Conservation (phyloP, 768 basidiomycete species). For the Lactifluus rugatus region DNA sequence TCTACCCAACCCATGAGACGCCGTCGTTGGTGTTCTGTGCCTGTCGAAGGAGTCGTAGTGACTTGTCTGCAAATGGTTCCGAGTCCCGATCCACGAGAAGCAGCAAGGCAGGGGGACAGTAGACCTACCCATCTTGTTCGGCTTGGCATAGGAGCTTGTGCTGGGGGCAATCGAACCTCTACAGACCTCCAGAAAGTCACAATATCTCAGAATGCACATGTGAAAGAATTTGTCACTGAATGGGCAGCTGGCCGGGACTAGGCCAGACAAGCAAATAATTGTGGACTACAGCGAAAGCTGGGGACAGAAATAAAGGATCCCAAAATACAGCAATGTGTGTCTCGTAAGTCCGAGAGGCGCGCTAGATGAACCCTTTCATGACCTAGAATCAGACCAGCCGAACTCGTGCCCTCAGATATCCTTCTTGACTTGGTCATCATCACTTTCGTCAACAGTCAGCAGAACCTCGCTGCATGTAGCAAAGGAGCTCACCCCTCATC, state of each 20-base stretch:
- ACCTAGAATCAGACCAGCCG: neutral
- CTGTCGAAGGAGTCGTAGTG: no score
- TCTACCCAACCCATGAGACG: no score
- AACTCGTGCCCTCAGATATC: constrained; percentile 21
- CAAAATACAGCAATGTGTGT: constrained; percentile 2
- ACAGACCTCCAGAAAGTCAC: neutral
- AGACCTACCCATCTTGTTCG: no score
- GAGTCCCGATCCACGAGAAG: no score
- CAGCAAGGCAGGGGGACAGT: no score
- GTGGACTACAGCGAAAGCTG: neutral
- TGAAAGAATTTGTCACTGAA: neutral
- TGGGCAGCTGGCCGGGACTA: neutral
- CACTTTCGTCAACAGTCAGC: constrained; percentile 15
- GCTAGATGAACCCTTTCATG: constrained; percentile 2
- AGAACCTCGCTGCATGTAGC: neutral
- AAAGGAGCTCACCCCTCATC: constrained; percentile 51
- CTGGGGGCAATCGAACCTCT: neutral
- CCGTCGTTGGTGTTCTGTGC: no score
- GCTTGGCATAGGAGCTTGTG: no score
- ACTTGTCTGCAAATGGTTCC: no score
- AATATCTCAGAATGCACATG: neutral
- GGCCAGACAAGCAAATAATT: neutral
- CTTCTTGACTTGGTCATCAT: constrained; percentile 26
- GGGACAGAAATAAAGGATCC: neutral
- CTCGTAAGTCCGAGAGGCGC: constrained; percentile 1